Evolutionary conservation across 2,329 filamentous ascomycete genomes (phyloP), one percentile per base, ranked within the genome.

Genomic region (Calonectria pseudoturangicola): DNA sequence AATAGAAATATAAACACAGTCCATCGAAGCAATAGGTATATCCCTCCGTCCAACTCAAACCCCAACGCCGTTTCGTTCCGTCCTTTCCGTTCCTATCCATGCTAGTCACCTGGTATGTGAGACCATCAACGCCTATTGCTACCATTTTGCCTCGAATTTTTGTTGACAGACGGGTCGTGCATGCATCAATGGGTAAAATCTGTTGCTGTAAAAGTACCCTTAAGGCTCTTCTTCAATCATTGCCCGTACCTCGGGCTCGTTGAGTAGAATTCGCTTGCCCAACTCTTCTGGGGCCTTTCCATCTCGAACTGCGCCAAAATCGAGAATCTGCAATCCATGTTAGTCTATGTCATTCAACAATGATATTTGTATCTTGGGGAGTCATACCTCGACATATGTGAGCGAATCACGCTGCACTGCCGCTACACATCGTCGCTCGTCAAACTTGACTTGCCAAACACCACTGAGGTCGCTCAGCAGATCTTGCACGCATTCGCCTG

Each of bases 381-480:
- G 85, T n/a, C 92, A 87, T 84, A 98, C 97, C 91, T 99, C 97
- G 71, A 99, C 95, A 83, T 98, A 99, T 25, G 97, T 99, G 79
- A 98, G 86, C 79, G 92, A 93, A 76, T 98, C 95, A 69, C 97
- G 91, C 87, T 99, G 97, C 70, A 99, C 97, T 54, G 97, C 97
- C 72, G 97, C 97, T 70, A 99, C 97, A 83, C 97, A 99, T 83
- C 96, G 91, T 77, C 97, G 90, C 82, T 97, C 95, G 81, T 99
- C 96, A 85, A 99, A 99, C 81, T 97, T 97, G 80, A 99, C 97
- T 86, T 99, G 97, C 97, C 97, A 99, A 9, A 99, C 97, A n/a
- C 96, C 96, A 77, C 93, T 96, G 43, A 99, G 89, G 81, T 98
- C 96, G 16, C 95, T 98, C 80, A 99, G 88, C 50, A 99, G 89